Evolutionary conservation across 352 stramenopile species (phyloP).

Genomic region (Phytophthora podocarpi): DNA sequence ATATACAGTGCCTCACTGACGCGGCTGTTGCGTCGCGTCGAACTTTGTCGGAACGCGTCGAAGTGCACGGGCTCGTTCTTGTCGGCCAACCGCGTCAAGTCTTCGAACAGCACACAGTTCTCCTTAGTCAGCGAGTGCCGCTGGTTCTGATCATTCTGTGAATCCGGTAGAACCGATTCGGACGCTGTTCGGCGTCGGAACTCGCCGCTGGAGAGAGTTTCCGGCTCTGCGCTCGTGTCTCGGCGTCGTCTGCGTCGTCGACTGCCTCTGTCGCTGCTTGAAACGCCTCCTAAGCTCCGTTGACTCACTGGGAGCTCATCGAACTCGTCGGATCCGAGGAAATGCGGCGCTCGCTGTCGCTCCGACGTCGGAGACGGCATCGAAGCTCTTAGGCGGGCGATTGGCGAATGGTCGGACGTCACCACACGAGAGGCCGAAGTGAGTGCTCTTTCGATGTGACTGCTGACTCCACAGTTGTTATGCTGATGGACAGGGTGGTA

Average conservation of each 20-base stretch:
- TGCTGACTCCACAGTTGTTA: neutral
- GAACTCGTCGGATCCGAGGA: constrained; percentile 20
- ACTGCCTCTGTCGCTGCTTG: constrained; percentile 19
- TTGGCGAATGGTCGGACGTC: constrained; percentile 21
- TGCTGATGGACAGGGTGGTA: neutral
- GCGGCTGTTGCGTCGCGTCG: constrained; percentile 15
- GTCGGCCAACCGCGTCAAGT: constrained; percentile 55
- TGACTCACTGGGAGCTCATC: constrained; percentile 21
- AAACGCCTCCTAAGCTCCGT: constrained; percentile 5
- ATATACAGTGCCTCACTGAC: constrained; percentile 6
- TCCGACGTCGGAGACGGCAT: constrained; percentile 18
- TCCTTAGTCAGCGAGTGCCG: constrained; percentile 30
- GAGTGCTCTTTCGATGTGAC: no score
- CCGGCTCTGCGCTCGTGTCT: constrained; percentile 18
- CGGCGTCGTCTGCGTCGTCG: constrained; percentile 9
- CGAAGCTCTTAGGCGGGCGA: neutral
- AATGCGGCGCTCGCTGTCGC: neutral
- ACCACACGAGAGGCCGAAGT: no score
- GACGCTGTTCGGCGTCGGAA: constrained; percentile 24
- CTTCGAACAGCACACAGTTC: constrained; percentile 47
- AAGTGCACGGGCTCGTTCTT: constrained; percentile 55
- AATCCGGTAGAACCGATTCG: constrained; percentile 7
- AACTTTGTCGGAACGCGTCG: constrained; percentile 47
- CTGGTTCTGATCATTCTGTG: neutral
- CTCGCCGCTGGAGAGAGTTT: constrained; percentile 22